Base-by-base conservation (phyloP, 495 filamentous ascomycete genomes). In the Cercophora sp. region DNA sequence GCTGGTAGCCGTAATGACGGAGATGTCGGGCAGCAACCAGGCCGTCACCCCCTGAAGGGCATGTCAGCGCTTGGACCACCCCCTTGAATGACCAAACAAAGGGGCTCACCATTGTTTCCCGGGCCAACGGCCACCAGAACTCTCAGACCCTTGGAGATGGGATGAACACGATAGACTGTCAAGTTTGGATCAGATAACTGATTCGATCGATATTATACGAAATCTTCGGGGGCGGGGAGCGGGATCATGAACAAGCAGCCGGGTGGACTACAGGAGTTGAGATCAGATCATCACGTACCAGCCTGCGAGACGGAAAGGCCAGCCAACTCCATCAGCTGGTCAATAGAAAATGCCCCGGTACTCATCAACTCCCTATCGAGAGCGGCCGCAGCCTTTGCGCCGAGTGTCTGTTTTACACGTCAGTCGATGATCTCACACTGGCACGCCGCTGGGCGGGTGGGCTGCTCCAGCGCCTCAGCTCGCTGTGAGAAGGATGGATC, bases 281-380 rank as follows among this genome's bases (percentile, higher is more conserved):
- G 20, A 8, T 15, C 43, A 13, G 24, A 24, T n/a, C 18, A 16
- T 36, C 45, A 62, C 73, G 37, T 60, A 92, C 91, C 85, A 40
- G 86, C 91, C 79, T 98, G 91, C 4, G 92, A 90, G 2, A 98
- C 93, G 1, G 91, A 90, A 1, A 96, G 75, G 0, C 93, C 93
- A 25, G 93, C 93, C 2, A 98, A 74, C 64, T 98, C 93, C 93
- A 98, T 98, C 46, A 98, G 74, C 66, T 98, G 93, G 68, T 97
- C 93, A 34, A 98, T 78, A 2, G 90, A 95, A 74, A 91, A 98
- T 18, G 86, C 93, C 3, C 94, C 91, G 16, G 82, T 76, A 66
- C 83, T 87, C 93, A 97, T 97, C 35, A 98, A 83, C 59, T 98
- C 93, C 66, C 86, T 83, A 67, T 98, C 93, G 3, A 98, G 81